Conservation (phyloP, 805 yeast genomes). For the Zygosaccharomyces siamensis region DNA sequence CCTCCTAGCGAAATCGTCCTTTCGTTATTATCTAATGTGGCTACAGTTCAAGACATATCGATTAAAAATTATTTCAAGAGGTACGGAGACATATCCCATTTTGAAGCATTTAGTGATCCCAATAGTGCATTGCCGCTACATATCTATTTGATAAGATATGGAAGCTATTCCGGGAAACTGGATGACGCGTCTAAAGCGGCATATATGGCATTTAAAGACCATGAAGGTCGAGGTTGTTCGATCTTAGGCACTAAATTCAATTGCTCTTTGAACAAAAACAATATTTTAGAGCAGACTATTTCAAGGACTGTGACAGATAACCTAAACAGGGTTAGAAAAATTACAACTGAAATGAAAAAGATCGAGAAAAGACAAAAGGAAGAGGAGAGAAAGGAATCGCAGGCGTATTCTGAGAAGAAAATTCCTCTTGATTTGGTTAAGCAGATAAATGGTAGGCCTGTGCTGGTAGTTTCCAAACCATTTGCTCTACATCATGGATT, state of each 20-base stretch:
- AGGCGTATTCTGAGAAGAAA: conserved; percentile 14
- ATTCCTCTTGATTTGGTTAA: conserved; percentile 48
- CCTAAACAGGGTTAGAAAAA: conserved; percentile 38
- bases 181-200: conserved; percentile 48
- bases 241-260: conserved; percentile 48
- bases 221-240: conserved; percentile 40
- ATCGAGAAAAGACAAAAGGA: conserved; percentile 16
- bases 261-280: conserved; percentile 47
- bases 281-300: conserved; percentile 36
- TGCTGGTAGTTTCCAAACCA: conserved; percentile 47
- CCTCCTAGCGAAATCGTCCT: conserved; percentile 68
- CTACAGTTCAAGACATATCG: conserved; percentile 20
- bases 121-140: conserved; percentile 76
- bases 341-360: conserved; percentile 26
- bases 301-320: conserved; percentile 33
- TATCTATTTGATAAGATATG: conserved; percentile 57
- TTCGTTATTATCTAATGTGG: conserved; percentile 42
- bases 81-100: conserved; percentile 59
- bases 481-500: conserved; percentile 48
- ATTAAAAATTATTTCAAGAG: conserved; percentile 49
- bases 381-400: conserved; percentile 5
- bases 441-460: conserved; percentile 54
- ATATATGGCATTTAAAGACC: conserved; percentile 39
- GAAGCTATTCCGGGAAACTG: conserved; percentile 48
- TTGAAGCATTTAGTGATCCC: conserved; percentile 62